phyloP scores from a whole-genome alignment of 1,284 basidiomycete genomes.

The Sanghuangporus sanghuang region DNA sequence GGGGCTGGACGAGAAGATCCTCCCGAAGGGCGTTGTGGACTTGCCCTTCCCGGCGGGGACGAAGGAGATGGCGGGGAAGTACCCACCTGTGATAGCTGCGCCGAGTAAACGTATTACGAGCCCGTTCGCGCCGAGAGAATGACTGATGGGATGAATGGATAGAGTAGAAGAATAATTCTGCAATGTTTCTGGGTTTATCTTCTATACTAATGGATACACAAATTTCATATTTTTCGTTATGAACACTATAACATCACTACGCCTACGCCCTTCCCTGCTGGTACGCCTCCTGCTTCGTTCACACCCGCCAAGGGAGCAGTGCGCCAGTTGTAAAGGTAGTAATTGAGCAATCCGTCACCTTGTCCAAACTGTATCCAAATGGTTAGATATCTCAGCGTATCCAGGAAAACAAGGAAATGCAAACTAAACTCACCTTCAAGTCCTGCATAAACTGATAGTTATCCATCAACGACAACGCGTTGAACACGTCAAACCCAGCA shows the following conservation, averaged over 20 bases:
- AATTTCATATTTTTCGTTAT: not conserved
- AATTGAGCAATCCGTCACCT: constrained; percentile 87
- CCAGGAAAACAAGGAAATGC: not conserved
- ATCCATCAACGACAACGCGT: constrained; percentile 93
- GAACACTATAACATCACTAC: constrained; percentile 66
- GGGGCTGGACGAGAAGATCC: constrained; percentile 76
- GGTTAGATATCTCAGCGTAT: constrained; percentile 20
- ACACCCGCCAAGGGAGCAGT: constrained; percentile 75
- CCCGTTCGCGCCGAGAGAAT: constrained; percentile 74
- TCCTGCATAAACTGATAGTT: constrained; percentile 81
- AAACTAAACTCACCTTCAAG: constrained; percentile 54
- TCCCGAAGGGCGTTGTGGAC: constrained; percentile 78
- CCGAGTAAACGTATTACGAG: constrained; percentile 64
- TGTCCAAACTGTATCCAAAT: constrained; percentile 66
- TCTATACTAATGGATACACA: not conserved
- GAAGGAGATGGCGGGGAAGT: constrained; percentile 60
- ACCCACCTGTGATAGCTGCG: constrained; percentile 62
- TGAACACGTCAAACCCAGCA: constrained; percentile 93
- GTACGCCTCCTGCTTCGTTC: constrained; percentile 41
- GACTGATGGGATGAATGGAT: constrained; percentile 21
- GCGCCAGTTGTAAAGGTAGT: constrained; percentile 92
- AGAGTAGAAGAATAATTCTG: not conserved
- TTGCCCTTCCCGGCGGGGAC: constrained; percentile 94
- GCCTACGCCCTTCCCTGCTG: constrained; percentile 68
- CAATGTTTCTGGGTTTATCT: not conserved